Base-by-base conservation (phyloP, 2,329 filamentous ascomycete genomes). In the Penicillium sp. region DNA sequence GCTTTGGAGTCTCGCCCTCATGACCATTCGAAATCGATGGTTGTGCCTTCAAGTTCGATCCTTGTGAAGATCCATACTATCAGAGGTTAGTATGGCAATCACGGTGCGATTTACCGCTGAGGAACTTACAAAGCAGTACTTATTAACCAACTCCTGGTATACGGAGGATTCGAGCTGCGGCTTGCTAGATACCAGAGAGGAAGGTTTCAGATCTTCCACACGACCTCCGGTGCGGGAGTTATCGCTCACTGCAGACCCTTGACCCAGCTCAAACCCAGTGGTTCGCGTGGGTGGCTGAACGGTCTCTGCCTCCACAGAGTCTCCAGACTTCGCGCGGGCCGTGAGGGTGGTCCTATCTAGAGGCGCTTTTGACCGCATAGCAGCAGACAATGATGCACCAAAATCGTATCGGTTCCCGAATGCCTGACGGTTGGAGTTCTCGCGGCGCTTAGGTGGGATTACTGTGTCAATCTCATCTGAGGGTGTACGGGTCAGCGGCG, bases 71-170 rank as follows among this genome's bases (percentile, higher is more conserved):
- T 53, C 80, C 80, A 72, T 78, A 82, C 79, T 81, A 69, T 61
- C 35, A 54, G 51, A 36, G 26, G 57, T 63, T 56, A 63, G 57
- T 49, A n/a, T n/a, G 26, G 34, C n/a, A 44, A 23, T 16, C 13
- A 34, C 38, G 13, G 16, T 8, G 16, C 32, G 23, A 13, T 23
- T 32, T 32, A 27, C n/a, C 27, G 36, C 51, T 9, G n/a, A 50
- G 19, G 40, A 82, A 96, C 93, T 86, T 93, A 97, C 93, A 85
- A 97, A 99, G 83, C 94, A 99, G 82, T 96, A 99, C 80, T 96
- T 97, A 80, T 96, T 92, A 74, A 99, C 89, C 62, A 99, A 84
- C 77, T 99, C 94, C 76, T 95, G 90, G 74, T 99, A 97, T 56
- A 93, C 92, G 57, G 90, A 86, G 61, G 91, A 95, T 57, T 92